These are phyloP conservation scores for Soucietia sequanensis DNA, from an alignment of 805 yeast species.

Conservation along the genomic window DNA sequence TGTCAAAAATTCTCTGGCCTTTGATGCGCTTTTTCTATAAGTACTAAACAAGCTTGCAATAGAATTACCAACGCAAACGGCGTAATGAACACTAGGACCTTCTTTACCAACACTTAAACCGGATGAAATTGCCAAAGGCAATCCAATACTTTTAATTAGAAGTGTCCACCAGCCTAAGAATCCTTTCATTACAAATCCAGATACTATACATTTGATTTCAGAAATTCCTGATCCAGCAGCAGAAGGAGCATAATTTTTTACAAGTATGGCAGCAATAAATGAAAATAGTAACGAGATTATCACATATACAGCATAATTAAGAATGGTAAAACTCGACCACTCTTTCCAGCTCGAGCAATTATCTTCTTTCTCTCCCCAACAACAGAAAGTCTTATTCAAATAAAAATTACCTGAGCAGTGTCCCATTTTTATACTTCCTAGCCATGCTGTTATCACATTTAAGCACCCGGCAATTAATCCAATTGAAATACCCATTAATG, in stretches of 20 bases:
- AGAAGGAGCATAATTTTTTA: conserved; percentile 70
- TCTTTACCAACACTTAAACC: conserved; percentile 96
- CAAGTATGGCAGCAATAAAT: conserved; percentile 62
- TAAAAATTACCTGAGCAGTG: conserved; percentile 71
- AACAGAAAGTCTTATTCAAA: conserved; percentile 75
- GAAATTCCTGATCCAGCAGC: conserved; percentile 99
- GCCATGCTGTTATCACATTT: conserved; percentile 80
- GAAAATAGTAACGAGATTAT: conserved; percentile 61
- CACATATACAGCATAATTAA: conserved; percentile 60
- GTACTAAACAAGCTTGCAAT: conserved; percentile 54
- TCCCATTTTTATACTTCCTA: conserved; percentile 78
- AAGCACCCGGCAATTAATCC: conserved; percentile 83
- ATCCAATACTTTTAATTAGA: conserved; percentile 69
- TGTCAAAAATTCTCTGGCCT: conserved; percentile 61
- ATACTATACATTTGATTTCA: conserved; percentile 90
- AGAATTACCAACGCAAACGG: conserved; percentile 92
- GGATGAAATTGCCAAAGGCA: conserved; percentile 90
- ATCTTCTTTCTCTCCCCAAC: conserved; percentile 55
- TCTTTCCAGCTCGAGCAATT: conserved; percentile 66
- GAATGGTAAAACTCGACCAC: conserved; percentile 51
- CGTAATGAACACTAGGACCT: conserved; percentile 98
- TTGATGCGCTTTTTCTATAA: conserved; percentile 46
- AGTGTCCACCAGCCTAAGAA: conserved; percentile 76
- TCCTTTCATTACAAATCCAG: conserved; percentile 80
- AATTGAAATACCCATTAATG: conserved; percentile 69